Evolutionary conservation across 257 asterid genomes (phyloP).

Genomic region (Sherardia arvensis): DNA sequence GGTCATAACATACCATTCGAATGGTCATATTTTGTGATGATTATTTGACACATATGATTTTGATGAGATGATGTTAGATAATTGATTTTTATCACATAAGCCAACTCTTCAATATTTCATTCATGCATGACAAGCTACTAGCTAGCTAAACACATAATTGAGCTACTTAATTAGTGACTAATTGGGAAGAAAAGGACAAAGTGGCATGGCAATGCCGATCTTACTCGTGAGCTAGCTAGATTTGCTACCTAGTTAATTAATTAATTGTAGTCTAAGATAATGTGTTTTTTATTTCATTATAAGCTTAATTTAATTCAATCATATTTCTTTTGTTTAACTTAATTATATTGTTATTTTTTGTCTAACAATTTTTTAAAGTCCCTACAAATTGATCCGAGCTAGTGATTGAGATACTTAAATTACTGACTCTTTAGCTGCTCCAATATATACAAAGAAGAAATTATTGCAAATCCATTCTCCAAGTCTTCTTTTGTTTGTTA

Average conservation of each 20-base stretch:
- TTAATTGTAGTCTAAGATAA: background rate
- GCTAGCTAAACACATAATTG: background rate
- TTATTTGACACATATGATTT: background rate
- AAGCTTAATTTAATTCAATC: too few species aligned
- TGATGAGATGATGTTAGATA: background rate
- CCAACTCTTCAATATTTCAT: too few species aligned
- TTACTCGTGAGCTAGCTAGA: background rate
- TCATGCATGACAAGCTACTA: background rate
- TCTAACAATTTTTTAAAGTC: background rate
- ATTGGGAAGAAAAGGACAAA: background rate
- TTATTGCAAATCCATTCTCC: background rate
- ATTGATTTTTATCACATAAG: background rate
- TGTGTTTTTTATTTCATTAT: too few species aligned
- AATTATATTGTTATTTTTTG: too few species aligned
- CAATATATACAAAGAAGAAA: background rate
- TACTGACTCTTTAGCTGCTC: conserved; percentile 12
- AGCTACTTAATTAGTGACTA: background rate
- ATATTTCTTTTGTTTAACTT: background rate
- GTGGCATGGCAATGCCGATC: background rate
- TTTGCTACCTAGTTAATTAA: conserved; percentile 2
- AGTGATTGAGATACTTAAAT: conserved; percentile 8
- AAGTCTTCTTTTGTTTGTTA: background rate
- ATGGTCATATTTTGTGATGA: too few species aligned
- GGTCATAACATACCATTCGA: background rate
- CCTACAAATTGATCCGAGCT: background rate